Base-by-base conservation (phyloP, 2,329 filamentous ascomycete genomes). In the Diaporthe capsici region DNA sequence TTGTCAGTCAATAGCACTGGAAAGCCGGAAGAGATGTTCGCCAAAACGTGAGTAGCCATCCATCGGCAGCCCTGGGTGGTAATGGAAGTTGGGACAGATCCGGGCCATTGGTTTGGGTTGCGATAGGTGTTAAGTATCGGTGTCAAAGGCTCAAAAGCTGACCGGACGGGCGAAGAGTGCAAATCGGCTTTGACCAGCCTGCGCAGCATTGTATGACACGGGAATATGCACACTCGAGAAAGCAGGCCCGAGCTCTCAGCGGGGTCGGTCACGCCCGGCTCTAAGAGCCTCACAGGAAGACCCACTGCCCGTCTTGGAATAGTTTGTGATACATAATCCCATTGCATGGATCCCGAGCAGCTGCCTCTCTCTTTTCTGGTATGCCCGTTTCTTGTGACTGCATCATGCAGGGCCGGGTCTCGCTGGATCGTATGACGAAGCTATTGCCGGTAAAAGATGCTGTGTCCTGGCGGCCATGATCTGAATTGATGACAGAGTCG, bases 241-340 rank as follows among this genome's bases (percentile, higher is more conserved):
- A 53, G 22, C 63, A 53, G 63, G 63, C 63, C 63, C 63, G 22
- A 68, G 63, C 63, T 67, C 44, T 34, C 63, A 31, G 63, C 63
- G 63, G 63, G 63, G 63, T 68, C 63, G 12, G 47, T 6, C 47
- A 51, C 53, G 44, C 44, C 6, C 63, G 20, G 44, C 63, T 53
- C 20, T 47, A 51, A 68, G 44, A 68, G 44, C 63, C 63, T 68
- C 63, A 51, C 31, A 53, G 20, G 15, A 53, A 5, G 15, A 20
- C 44, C 44, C 44, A 17, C 63, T 53, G 31, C 63, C 31, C 20
- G 20, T 22, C 44, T 51, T 53, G 65, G 65, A 37, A 25, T 39
- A 28, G 65, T 34, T 53, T 39, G 47, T 39, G 31, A 20, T 39
- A 68, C 44, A 20, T 5, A 31, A 51, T n/a, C 31, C 31, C 44